phyloP scores from a whole-genome alignment of 2,329 filamentous ascomycete genomes.

The Clonostachys solani region DNA sequence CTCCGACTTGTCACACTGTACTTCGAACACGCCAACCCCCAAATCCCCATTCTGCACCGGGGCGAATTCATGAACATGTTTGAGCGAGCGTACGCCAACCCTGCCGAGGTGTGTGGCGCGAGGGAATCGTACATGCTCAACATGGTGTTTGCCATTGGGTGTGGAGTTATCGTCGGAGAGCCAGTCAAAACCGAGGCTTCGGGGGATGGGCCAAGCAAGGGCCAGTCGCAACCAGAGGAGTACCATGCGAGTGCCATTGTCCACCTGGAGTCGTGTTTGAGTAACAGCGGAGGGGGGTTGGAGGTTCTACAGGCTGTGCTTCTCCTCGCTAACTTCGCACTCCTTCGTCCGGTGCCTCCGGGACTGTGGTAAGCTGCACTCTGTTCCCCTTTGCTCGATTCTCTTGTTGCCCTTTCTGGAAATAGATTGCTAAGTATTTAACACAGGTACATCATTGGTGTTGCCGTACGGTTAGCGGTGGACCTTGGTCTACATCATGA shows the following conservation, averaged over 20 bases:
- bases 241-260: constrained; percentile 95
- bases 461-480: constrained; percentile 84
- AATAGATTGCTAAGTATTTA: neutral
- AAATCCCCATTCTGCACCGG: constrained; percentile 88
- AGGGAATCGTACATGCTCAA: constrained; percentile 91
- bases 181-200: constrained; percentile 42
- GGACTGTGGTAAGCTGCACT: constrained; percentile 65
- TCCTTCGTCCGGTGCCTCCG: constrained; percentile 85
- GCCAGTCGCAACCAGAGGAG: constrained; percentile 77
- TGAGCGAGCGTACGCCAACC: constrained; percentile 71
- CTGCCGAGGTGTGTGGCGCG: constrained; percentile 63
- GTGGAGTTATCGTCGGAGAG: constrained; percentile 81
- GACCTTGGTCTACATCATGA: constrained; percentile 92
- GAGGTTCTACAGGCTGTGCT: constrained; percentile 94
- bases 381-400: neutral
- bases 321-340: constrained; percentile 83
- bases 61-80: constrained; percentile 88
- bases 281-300: constrained; percentile 79
- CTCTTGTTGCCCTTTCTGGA: no score
- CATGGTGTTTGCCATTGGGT: constrained; percentile 95
- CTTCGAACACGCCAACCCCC: constrained; percentile 94
- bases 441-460: constrained; percentile 80
- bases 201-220: constrained; percentile 20
- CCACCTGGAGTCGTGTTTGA: constrained; percentile 83
- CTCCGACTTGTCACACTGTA: constrained; percentile 74